Base-by-base conservation (phyloP, 805 yeast genomes). In the Metschnikowia santaceciliae region DNA sequence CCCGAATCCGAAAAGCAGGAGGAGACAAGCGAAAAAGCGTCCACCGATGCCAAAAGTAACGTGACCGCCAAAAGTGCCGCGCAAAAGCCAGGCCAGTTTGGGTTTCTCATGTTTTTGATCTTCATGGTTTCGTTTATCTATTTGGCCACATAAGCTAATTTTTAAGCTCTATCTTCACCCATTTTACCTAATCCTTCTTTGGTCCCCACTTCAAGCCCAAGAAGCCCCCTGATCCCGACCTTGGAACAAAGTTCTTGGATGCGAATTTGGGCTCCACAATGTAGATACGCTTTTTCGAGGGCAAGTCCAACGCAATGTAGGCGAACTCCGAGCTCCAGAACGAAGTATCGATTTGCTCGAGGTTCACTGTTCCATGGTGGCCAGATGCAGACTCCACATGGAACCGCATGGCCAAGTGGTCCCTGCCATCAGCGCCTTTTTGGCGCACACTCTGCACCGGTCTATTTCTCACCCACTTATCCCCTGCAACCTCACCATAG, bases 171-270 rank as follows among this genome's bases (percentile, higher is more conserved):
- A 8, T 26, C 30, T 8, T 26, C 10, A 26, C 1, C 30, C 33
- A 23, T 4, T 20, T 13, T 6, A n/a, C 14, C 30, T 48, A 56
- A 40, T 80, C 81, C 55, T 80, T 81, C 65, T 79, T 83, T 37
- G 91, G 88, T 1, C 96, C 96, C 96, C 96, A 90, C 60, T 81
- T 83, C 46, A 89, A 83, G 32, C 96, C 96, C 53, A 89, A 72
- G 62, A 88, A 86, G 1, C 92, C 91, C 17, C 71, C 72, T 22
- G 76, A 71, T 2, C 59, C 54, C 3, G 54, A 14, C 23, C 64
- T 72, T 48, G 63, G 81, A 52, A 59, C 74, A 69, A 60, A 78
- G 64, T 62, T 73, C 45, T 74, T 68, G 69, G 81, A 47, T 59
- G 67, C 59, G 66, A 68, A 66, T 58, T 74, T 75, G 14, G 94